Evolutionary conservation across 495 filamentous ascomycete species (phyloP), one percentile per base, ranked within the genome.

Genomic region (Neurospora sp.): DNA sequence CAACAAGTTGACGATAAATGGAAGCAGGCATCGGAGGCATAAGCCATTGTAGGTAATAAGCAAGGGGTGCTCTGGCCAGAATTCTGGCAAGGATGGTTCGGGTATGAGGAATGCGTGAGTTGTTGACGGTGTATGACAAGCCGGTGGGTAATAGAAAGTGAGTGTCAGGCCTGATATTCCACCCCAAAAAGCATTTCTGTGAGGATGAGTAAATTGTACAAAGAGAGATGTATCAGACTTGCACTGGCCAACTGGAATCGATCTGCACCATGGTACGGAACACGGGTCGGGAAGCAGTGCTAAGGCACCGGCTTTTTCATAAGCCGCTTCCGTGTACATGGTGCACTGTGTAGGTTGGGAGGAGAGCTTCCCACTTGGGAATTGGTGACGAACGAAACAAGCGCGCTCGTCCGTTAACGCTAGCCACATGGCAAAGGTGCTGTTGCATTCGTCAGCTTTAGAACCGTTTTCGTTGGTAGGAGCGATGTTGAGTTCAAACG

Each of bases 381-480:
- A 72, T 61, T 71, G 76, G 75, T 73, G 72, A 75, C 74, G 74
- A 79, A 61, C 22, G 53, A 65, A 65, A 77, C 82, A 82, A 81
- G 74, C 79, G 79, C 77, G 78, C 70, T 68, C 72, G 27, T 65
- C 53, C 53, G 61, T 75, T 81, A 79, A 84, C 82, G 82, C 83
- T 80, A 83, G 78, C 73, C 74, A 70, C 73, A 79, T 70, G 44
- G 77, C 79, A 84, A 85, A 83, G 83, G 78, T 82, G 77, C 81
- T 83, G 81, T 77, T 70, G 74, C 77, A 82, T 81, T 81, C 75
- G 72, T 73, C 70, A 37, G 53, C 53, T 1, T 3, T 37, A 65
- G 7, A 65, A 35, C 76, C 72, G 38, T 42, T 76, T 71, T 80
- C 74, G 79, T 81, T 82, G 82, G 79, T 72, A 73, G 74, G 59